A percentile compares a stretch with the other conserved stretches of the same genome.
Conservation (phyloP, 2,329 filamentous ascomycete genomes). For the Fonsecaea nubica region DNA sequence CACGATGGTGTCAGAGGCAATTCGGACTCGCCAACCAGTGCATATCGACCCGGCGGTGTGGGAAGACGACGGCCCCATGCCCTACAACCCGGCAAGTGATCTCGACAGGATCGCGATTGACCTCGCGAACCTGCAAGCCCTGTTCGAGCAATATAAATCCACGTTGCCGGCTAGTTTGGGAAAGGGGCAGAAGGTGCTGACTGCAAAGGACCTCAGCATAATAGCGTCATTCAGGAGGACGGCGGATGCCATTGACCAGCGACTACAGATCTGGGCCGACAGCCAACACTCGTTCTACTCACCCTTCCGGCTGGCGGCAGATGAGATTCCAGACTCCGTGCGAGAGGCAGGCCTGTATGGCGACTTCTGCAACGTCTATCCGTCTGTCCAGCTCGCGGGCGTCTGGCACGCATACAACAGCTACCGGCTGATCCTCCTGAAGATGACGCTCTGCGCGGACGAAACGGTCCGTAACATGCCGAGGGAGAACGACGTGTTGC, state of each 20-base stretch:
- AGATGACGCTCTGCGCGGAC: constrained; percentile 12
- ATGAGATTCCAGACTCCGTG: constrained; percentile 4
- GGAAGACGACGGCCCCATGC: constrained; percentile 11
- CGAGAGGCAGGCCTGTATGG: background rate
- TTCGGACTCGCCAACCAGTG: constrained; percentile 6
- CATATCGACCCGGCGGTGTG: constrained; percentile 5
- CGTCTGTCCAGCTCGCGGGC: constrained; percentile 9
- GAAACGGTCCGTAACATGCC: constrained; percentile 1
- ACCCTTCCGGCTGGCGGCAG: background rate
- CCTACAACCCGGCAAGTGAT: constrained; percentile 8
- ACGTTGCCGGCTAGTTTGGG: background rate
- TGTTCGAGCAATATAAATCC: constrained; percentile 7
- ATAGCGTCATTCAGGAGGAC: constrained; percentile 13
- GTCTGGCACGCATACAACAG: constrained; percentile 13
- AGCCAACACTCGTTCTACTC: constrained; percentile 1
- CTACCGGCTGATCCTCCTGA: constrained; percentile 9
- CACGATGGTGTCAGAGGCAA: constrained; percentile 13
- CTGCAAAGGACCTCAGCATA: background rate
- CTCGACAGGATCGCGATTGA: constrained; percentile 14
- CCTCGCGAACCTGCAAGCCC: constrained; percentile 6
- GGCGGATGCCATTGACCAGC: constrained; percentile 9
- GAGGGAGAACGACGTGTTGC: constrained; percentile 8
- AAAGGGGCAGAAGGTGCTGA: constrained; percentile 2
- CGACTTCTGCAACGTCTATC: constrained; percentile 10
- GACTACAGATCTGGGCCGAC: constrained; percentile 10